A percentile compares a stretch with the other conserved stretches of the same genome.
phyloP scores from a whole-genome alignment of 2,329 filamentous ascomycete species.

The Ophiosphaerella herpotricha region DNA sequence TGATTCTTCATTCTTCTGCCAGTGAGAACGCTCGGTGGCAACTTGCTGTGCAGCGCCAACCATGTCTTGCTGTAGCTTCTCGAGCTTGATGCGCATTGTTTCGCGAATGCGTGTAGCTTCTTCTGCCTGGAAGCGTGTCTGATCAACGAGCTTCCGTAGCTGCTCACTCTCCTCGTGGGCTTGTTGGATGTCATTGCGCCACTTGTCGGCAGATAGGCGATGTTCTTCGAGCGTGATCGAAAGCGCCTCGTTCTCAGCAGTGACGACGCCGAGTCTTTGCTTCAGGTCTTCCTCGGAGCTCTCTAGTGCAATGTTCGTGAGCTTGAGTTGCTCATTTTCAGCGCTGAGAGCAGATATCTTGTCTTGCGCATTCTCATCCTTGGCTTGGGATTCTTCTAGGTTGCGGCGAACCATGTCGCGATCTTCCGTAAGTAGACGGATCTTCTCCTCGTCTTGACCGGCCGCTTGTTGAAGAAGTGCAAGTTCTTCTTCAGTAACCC shows the following conservation, averaged over 20 bases:
- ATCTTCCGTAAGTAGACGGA: constrained; percentile 51
- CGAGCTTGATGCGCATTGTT: constrained; percentile 80
- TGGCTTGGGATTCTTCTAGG: constrained; percentile 43
- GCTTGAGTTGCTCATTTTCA: constrained; percentile 64
- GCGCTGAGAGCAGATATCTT: constrained; percentile 57
- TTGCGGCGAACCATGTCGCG: constrained; percentile 46
- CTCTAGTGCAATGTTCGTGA: constrained; percentile 36
- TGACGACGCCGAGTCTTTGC: constrained; percentile 58
- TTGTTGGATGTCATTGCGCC: constrained; percentile 63
- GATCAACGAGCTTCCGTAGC: constrained; percentile 73
- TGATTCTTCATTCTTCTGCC: constrained; percentile 70
- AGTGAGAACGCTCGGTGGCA: constrained; percentile 78
- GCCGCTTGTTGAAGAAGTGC: constrained; percentile 50
- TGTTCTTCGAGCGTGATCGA: constrained; percentile 68
- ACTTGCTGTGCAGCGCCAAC: constrained; percentile 76
- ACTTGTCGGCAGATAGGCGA: constrained; percentile 62
- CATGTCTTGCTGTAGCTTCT: constrained; percentile 87
- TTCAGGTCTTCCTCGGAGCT: constrained; percentile 53
- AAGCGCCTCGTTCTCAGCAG: constrained; percentile 64
- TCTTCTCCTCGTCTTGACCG: constrained; percentile 49
- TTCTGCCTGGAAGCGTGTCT: constrained; percentile 76
- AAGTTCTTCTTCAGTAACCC: constrained; percentile 56
- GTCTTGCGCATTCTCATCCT: constrained; percentile 54
- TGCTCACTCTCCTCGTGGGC: constrained; percentile 62
- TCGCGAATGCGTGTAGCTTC: constrained; percentile 86